Evolutionary conservation across 1,284 basidiomycete genomes (phyloP), one percentile per base, ranked within the genome.

Genomic region (Sanghuangporus sanghuang): DNA sequence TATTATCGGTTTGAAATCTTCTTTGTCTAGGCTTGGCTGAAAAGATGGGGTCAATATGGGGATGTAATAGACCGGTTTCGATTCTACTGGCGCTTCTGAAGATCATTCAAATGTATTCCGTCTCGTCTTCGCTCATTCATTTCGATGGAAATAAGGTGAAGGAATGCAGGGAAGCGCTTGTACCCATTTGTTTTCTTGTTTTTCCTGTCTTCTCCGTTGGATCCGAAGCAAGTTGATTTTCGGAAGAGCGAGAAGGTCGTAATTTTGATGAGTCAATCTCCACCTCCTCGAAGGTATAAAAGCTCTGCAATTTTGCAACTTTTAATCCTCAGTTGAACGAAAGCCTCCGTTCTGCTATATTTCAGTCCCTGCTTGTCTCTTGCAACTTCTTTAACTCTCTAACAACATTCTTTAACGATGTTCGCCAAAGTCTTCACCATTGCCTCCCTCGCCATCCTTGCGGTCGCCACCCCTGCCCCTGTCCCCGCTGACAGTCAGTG

Each of bases 401-500:
- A 54, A 14, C 32, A 5, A 54, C 11, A 27, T 53, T 27, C 12
- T 27, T 53, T 35, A 57, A 61, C 56, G 8, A 65, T 65, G 64
- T 65, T 65, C 64, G 57, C 61, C 57, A 66, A 63, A 48, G 40
- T 66, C 36, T 48, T 50, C 38, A 18, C 57, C 52, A 27, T 63
- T 57, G 62, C 65, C 23, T 66, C 65, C 39, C 65, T 66, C 57
- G 65, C 65, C 32, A 53, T 63, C 38, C 58, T 66, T 63, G 65
- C 65, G 56, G 62, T 63, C 35, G 56, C 62, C 56, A 63, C 44
- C 42, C 59, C 59, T 8, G 46, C 44, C 23, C 63, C 63, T 8
- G 27, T 23, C 32, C 23, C 49, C 16, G 35, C 12, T n/a, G 23
- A 11, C 7, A 21, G 54, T 11, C 7, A 48, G n/a, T 64, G 63